Conservation (phyloP, 441 rosid species). For the Corymbia calophylla region DNA sequence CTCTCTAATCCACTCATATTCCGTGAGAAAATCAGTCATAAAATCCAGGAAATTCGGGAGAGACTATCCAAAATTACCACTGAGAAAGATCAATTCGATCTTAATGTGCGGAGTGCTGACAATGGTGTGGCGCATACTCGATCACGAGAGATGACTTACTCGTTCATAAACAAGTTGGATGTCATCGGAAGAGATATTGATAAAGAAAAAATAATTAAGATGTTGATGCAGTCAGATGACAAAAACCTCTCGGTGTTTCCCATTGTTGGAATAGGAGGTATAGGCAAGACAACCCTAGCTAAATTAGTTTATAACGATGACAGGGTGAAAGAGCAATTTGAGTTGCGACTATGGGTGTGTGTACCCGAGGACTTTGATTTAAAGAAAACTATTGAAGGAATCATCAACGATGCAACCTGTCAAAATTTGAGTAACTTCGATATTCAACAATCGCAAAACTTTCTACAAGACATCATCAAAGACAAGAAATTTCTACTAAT, state of each 20-base stretch:
- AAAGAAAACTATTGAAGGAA: no score
- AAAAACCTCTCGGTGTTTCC: not conserved
- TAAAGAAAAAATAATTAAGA: no score
- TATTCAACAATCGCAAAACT: no score
- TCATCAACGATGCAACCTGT: no score
- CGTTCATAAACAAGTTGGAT: no score
- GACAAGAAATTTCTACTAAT: not conserved
- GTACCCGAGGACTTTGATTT: no score
- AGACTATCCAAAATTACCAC: not conserved
- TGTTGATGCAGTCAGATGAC: not conserved
- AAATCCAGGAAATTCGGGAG: not conserved
- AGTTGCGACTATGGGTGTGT: no score
- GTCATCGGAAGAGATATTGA: not conserved
- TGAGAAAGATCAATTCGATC: not conserved
- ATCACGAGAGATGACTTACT: not conserved
- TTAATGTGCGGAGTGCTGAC: accelerated
- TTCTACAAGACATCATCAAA: not conserved
- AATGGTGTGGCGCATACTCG: not conserved
- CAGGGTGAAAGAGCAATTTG: not conserved
- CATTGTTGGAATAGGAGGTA: not conserved
- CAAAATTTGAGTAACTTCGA: no score
- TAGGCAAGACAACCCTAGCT: not conserved
- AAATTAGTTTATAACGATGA: not conserved
- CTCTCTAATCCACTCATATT: not conserved
- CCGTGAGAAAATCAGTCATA: not conserved